Conservation (phyloP, 805 yeast genomes). For the Wickerhamiella brachini region DNA sequence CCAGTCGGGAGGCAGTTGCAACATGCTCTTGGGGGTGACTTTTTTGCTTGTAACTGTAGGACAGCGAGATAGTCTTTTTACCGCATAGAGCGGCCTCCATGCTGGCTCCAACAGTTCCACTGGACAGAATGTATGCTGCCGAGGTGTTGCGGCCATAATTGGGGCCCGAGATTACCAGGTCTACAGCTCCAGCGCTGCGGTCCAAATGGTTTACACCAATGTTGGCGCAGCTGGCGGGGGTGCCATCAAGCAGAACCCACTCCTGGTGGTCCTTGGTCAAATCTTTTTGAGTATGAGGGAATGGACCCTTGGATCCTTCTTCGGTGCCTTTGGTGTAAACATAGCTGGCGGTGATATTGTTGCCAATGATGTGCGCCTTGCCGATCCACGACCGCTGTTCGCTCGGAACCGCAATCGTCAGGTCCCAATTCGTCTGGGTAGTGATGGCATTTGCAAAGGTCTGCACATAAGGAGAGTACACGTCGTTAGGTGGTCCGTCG, state of each 20-base stretch:
- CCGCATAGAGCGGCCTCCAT: slow-evolving; percentile 74
- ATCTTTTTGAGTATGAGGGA: slow-evolving; percentile 15
- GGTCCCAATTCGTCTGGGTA: slow-evolving; percentile 62
- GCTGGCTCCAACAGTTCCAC: slow-evolving; percentile 96
- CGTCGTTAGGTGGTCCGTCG: slow-evolving; percentile 83
- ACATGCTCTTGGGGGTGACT: slow-evolving; percentile 37
- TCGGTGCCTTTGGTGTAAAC: slow-evolving; percentile 15
- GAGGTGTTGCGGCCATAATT: slow-evolving; percentile 90
- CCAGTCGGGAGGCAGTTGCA: slow-evolving; percentile 50
- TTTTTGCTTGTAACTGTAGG: slow-evolving; percentile 60
- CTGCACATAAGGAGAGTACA: slow-evolving; percentile 72
- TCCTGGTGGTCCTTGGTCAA: slow-evolving; percentile 36
- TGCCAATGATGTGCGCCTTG: slow-evolving; percentile 70
- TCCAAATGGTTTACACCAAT: slow-evolving; percentile 59
- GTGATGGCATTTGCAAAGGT: slow-evolving; percentile 59
- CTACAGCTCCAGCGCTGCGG: slow-evolving; percentile 43
- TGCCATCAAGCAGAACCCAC: slow-evolving; percentile 60
- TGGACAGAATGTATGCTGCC: slow-evolving; percentile 73
- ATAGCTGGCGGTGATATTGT: slow-evolving; percentile 37
- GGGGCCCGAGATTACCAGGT: slow-evolving; percentile 87
- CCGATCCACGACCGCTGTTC: slow-evolving; percentile 93
- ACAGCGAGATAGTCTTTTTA: slow-evolving; percentile 58
- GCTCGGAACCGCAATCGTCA: slow-evolving; percentile 70
- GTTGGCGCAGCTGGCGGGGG: slow-evolving; percentile 94
- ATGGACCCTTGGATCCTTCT: slow-evolving; percentile 7